Percentiles rank a stretch among this genome's conserved stretches.
phyloP scores from a whole-genome alignment of 106 monocot species.

The Phalaenopsis aphrodite region DNA sequence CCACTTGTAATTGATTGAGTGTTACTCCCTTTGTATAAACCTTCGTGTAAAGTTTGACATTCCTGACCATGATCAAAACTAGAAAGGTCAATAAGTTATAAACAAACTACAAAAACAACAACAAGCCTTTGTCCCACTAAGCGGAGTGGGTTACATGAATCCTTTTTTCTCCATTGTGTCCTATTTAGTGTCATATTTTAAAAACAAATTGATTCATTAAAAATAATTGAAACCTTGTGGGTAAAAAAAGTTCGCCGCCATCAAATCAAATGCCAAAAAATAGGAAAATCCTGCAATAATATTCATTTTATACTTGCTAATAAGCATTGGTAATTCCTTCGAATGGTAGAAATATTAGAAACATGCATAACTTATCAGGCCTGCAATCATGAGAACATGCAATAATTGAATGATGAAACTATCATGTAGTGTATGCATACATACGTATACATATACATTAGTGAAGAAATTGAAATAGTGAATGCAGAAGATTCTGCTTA shows the following conservation, averaged over 20 bases:
- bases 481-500: too few species aligned
- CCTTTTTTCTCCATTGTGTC: too few species aligned
- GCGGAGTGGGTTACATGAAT: too few species aligned
- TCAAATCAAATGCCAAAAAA: neutral
- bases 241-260: neutral
- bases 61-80: slow-evolving; percentile 6
- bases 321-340: neutral
- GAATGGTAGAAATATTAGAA: neutral
- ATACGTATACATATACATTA: too few species aligned
- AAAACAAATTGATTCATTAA: neutral
- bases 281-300: neutral
- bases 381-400: too few species aligned
- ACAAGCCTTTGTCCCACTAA: too few species aligned
- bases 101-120: neutral
- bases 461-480: too few species aligned
- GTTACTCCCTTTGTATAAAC: slow-evolving; percentile 5
- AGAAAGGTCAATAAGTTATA: neutral
- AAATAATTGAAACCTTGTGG: neutral
- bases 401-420: too few species aligned
- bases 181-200: too few species aligned
- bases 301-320: neutral
- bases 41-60: slow-evolving; percentile 8
- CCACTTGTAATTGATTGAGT: slow-evolving; percentile 13
- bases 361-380: too few species aligned
- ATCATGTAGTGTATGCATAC: too few species aligned